Evolutionary conservation across 345 rosid species (phyloP).

Genomic region (Erysimum cheiranthoides): DNA sequence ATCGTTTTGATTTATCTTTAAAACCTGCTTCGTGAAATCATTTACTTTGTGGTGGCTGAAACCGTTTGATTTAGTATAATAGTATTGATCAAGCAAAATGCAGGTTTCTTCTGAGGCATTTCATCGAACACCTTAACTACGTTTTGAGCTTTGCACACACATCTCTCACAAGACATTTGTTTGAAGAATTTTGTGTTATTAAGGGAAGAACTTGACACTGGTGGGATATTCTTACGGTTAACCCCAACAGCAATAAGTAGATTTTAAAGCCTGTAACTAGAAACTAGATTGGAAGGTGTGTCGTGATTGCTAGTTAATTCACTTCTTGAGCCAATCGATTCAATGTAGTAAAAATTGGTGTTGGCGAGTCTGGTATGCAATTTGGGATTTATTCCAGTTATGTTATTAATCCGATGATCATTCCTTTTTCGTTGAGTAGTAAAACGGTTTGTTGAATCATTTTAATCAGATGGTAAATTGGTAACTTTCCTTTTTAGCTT

Average conservation of each 20-base stretch:
- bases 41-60: neutral
- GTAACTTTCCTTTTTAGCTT: no score
- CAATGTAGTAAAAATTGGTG: neutral
- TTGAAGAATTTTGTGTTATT: neutral
- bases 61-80: neutral
- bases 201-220: neutral
- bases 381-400: neutral
- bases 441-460: neutral
- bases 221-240: neutral
- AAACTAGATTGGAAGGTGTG: conserved; percentile 66
- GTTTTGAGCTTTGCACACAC: neutral
- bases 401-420: neutral
- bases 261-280: neutral
- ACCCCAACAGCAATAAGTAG: neutral
- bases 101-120: conserved; percentile 25
- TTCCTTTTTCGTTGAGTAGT: neutral
- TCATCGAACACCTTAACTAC: conserved; percentile 37
- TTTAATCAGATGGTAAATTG: neutral
- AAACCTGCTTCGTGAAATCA: neutral
- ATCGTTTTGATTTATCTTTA: conserved; percentile 12
- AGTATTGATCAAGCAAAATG: neutral
- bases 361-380: neutral
- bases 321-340: neutral
- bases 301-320: neutral
- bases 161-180: neutral